Percentiles rank a stretch among this genome's conserved stretches.
Conservation (phyloP, 495 filamentous ascomycete species). For the Trichoderma virens region DNA sequence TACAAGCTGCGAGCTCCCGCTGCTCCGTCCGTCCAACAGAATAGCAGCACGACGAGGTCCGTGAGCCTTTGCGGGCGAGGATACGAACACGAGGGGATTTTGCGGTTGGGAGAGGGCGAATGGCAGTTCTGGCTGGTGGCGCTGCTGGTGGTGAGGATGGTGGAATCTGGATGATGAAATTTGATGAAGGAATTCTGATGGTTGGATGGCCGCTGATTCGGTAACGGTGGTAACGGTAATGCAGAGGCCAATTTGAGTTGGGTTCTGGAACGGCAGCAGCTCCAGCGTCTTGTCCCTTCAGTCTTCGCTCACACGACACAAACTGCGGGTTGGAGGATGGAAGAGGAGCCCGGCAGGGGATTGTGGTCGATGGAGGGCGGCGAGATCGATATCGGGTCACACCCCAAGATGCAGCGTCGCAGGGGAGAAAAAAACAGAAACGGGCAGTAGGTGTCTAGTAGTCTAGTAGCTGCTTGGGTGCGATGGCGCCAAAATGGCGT, state of each 20-base stretch:
- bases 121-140: background rate
- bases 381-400: background rate
- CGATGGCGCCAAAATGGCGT: conserved; percentile 6
- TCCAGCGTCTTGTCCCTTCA: background rate
- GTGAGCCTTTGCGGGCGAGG: background rate
- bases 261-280: no score
- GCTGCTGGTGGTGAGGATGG: background rate
- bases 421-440: background rate
- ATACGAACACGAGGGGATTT: background rate
- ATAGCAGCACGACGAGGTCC: background rate
- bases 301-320: background rate
- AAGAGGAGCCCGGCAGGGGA: background rate
- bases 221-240: no score
- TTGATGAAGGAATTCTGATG: no score
- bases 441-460: background rate
- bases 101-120: background rate
- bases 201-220: no score
- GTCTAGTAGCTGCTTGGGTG: conserved; percentile 2
- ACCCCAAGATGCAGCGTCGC: background rate
- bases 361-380: background rate
- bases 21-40: background rate
- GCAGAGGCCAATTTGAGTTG: no score
- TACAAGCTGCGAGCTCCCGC: background rate
- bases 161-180: background rate
- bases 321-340: background rate